A percentile compares a stretch with the other conserved stretches of the same genome.
phyloP scores from a whole-genome alignment of 345 rosid species.

The Eucalyptus urophylla region DNA sequence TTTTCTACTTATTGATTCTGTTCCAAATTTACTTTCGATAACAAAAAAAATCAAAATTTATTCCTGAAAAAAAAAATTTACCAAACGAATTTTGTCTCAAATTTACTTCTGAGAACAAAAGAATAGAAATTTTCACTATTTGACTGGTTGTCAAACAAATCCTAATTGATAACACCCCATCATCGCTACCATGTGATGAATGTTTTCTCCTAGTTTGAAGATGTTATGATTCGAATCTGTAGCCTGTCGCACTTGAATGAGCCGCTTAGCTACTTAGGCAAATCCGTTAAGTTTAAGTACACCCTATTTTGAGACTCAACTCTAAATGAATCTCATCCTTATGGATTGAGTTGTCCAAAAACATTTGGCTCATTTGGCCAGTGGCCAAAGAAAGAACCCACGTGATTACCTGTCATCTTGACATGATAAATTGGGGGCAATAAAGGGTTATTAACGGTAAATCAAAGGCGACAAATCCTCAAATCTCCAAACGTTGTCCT shows the following conservation, averaged over 20 bases:
- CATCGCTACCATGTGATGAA: too few relatives aligned
- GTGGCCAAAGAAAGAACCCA: neutral
- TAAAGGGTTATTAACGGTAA: neutral
- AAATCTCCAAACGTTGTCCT: neutral
- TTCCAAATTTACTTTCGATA: rapidly evolving
- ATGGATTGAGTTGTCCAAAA: neutral
- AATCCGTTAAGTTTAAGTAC: neutral
- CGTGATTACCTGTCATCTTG: neutral
- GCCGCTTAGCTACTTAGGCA: neutral
- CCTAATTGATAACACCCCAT: rapidly evolving
- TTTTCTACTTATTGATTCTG: rapidly evolving
- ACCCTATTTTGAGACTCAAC: neutral
- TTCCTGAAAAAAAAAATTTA: too few relatives aligned
- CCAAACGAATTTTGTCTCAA: rapidly evolving
- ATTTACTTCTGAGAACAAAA: rapidly evolving
- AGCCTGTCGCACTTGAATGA: neutral
- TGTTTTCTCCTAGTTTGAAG: neutral
- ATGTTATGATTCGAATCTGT: neutral
- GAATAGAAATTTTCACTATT: rapidly evolving
- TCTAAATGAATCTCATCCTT: neutral
- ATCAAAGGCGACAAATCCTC: neutral
- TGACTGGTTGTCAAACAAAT: rapidly evolving
- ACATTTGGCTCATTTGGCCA: neutral
- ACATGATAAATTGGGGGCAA: neutral
- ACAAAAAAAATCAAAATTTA: too few relatives aligned